These are phyloP conservation scores for Torulaspora indica DNA, from an alignment of 805 yeast species.

Conservation along the genomic window DNA sequence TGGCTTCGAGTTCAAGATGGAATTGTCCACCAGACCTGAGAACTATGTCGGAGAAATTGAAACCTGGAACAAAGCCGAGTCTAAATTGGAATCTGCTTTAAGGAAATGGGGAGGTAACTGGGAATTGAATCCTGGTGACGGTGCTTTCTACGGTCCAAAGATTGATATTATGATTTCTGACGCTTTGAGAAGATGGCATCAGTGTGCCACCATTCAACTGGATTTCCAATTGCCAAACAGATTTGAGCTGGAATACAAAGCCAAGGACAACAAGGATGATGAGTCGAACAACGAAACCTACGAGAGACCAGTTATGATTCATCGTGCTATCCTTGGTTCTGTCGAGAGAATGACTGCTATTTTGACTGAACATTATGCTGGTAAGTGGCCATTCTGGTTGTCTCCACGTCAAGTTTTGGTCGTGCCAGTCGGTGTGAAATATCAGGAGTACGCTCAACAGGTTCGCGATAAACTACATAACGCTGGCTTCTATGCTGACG, in stretches of 20 bases:
- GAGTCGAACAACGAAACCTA: conserved; percentile 42
- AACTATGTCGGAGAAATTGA: conserved; percentile 90
- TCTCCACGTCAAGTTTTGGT: conserved; percentile 98
- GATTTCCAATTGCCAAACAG: conserved; percentile 97
- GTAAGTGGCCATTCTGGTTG: conserved; percentile 99
- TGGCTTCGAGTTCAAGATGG: conserved; percentile 95
- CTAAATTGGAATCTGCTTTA: conserved; percentile 74
- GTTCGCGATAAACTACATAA: conserved; percentile 64
- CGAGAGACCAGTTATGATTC: conserved; percentile 96
- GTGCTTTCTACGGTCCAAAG: conserved; percentile 94
- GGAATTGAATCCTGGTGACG: conserved; percentile 96
- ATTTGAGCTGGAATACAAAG: conserved; percentile 83
- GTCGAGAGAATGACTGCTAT: conserved; percentile 99
- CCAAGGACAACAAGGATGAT: conserved; percentile 58
- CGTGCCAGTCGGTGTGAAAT: conserved; percentile 95
- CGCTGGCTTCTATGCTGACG: conserved; percentile 86
- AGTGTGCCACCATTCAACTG: conserved; percentile 97
- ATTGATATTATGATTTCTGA: conserved; percentile 94
- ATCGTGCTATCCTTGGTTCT: conserved; percentile 96
- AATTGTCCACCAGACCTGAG: conserved; percentile 95
- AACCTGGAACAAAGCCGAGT: conserved; percentile 92
- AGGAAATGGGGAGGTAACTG: conserved; percentile 83
- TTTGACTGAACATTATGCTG: conserved; percentile 95
- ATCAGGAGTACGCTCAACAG: conserved; percentile 81
- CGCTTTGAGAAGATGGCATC: conserved; percentile 94